Evolutionary conservation across 2,329 filamentous ascomycete genomes (phyloP).

Genomic region (Rutstroemia sp.): DNA sequence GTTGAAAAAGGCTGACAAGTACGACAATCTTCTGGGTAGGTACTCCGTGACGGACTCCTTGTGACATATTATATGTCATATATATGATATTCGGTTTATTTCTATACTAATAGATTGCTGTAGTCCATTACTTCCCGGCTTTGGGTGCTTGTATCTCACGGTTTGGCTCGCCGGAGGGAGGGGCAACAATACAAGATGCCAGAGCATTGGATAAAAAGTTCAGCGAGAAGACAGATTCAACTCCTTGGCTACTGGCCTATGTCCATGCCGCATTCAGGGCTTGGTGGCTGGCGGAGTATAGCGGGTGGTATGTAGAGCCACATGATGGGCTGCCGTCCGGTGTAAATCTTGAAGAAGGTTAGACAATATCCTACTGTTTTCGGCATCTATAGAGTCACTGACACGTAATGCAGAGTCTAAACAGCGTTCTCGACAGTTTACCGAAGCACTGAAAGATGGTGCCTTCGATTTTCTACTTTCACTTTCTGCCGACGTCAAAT

Average conservation of each 20-base stretch:
- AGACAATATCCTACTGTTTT: slow-evolving; percentile 10
- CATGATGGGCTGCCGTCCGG: slow-evolving; percentile 49
- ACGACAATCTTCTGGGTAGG: slow-evolving; percentile 57
- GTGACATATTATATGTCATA: background rate
- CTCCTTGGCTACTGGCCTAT: slow-evolving; percentile 64
- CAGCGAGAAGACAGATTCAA: slow-evolving; percentile 56
- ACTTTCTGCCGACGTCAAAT: slow-evolving; percentile 72
- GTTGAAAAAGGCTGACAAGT: slow-evolving; percentile 65
- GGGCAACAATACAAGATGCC: slow-evolving; percentile 59
- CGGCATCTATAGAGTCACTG: background rate
- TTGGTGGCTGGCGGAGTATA: slow-evolving; percentile 92
- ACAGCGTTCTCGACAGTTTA: slow-evolving; percentile 64
- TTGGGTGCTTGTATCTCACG: slow-evolving; percentile 69
- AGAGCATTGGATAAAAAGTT: slow-evolving; percentile 63
- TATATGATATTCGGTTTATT: background rate
- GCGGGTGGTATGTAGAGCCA: slow-evolving; percentile 77
- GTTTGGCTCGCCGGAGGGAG: slow-evolving; percentile 71
- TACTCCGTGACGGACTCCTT: background rate
- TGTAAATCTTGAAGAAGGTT: slow-evolving; percentile 56
- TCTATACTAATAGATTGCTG: slow-evolving; percentile 15
- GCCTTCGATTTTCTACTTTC: slow-evolving; percentile 89
- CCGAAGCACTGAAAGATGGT: slow-evolving; percentile 74
- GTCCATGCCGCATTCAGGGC: slow-evolving; percentile 72
- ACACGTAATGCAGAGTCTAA: slow-evolving; percentile 49
- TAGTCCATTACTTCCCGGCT: slow-evolving; percentile 75